Evolutionary conservation across 2,329 filamentous ascomycete species (phyloP), one percentile per base, ranked within the genome.

Genomic region (Aspergillus felis): DNA sequence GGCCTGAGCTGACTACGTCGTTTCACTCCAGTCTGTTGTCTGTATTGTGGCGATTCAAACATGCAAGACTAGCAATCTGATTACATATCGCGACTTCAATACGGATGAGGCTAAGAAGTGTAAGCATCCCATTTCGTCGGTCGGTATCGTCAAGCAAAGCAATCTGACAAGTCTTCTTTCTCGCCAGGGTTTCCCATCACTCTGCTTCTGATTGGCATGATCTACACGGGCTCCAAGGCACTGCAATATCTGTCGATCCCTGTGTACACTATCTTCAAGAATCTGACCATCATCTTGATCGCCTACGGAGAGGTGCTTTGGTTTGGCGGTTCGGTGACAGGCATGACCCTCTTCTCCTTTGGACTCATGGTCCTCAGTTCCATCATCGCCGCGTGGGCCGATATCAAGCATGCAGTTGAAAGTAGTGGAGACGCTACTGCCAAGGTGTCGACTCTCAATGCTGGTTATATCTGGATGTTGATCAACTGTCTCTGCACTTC

Each of bases 211-310:
- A 94, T 97, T 71, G 92, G 92, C 73, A 99, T 97, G 94, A 97
- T 99, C 77, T 99, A 97, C 79, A 97, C 94, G 55, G 88, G 91
- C 70, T 94, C 91, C 70, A 97, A 97, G 81, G 92, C 94, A 22
- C 86, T 99, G 49, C 92, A 97, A 78, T 97, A 88, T 78, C 89
- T 99, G 60, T 97, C 92, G 32, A 96, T 99, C 56, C 94, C 94
- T 25, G 94, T 99, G 27, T 99, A 99, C 79, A 99, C 94, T 56
- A 99, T 99, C 74, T 99, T 99, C 84, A 99, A 99, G 84, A 99
- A 99, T 80, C 78, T 99, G 81, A 97, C 94, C 60, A 99, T 96
- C 75, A 97, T 99, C 69, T 87, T 97, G 64, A 99, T 97, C 70
- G 94, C 94, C 56, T 99, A 99, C 67, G 94, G 94, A 66, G 94